Conservation (phyloP, 2,329 filamentous ascomycete species). For the Leptographium lundbergii region DNA sequence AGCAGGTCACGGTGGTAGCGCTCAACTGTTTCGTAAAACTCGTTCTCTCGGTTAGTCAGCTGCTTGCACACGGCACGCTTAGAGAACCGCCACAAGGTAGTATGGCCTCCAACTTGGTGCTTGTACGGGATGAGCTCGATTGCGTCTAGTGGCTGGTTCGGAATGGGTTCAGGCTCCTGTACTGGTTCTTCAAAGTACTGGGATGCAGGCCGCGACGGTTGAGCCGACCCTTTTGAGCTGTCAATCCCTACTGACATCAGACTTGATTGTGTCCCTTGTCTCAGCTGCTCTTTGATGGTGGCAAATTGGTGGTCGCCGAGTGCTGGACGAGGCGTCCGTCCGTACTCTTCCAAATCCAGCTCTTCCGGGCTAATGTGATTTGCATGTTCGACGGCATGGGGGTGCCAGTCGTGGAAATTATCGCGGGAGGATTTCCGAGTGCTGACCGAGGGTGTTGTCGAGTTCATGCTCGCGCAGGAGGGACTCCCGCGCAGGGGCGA, state of each 20-base stretch:
- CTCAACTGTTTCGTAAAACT: slow-evolving; percentile 97
- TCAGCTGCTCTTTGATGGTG: background rate
- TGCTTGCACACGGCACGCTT: slow-evolving; percentile 94
- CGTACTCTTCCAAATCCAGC: background rate
- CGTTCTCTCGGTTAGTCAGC: slow-evolving; percentile 94
- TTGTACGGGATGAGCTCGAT: slow-evolving; percentile 95
- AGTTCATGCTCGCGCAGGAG: background rate
- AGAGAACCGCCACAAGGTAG: slow-evolving; percentile 91
- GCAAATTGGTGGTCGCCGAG: background rate
- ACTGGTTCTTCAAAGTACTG: slow-evolving; percentile 34
- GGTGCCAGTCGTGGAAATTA: slow-evolving; percentile 39
- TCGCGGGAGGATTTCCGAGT: slow-evolving; percentile 15
- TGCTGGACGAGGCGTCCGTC: background rate
- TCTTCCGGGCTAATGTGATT: background rate
- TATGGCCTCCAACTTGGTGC: slow-evolving; percentile 95
- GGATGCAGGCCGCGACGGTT: slow-evolving; percentile 24
- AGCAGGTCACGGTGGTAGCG: slow-evolving; percentile 79
- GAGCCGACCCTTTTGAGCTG: slow-evolving; percentile 6
- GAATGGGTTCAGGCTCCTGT: slow-evolving; percentile 36
- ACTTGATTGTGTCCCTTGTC: background rate
- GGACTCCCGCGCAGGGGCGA: background rate
- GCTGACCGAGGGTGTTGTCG: slow-evolving; percentile 10
- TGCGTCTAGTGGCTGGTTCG: slow-evolving; percentile 61
- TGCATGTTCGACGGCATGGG: slow-evolving; percentile 21
- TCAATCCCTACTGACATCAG: slow-evolving; percentile 12